Conservation (phyloP, 371 early-diverging fungal genomes). For the Mucor plumbeus region DNA sequence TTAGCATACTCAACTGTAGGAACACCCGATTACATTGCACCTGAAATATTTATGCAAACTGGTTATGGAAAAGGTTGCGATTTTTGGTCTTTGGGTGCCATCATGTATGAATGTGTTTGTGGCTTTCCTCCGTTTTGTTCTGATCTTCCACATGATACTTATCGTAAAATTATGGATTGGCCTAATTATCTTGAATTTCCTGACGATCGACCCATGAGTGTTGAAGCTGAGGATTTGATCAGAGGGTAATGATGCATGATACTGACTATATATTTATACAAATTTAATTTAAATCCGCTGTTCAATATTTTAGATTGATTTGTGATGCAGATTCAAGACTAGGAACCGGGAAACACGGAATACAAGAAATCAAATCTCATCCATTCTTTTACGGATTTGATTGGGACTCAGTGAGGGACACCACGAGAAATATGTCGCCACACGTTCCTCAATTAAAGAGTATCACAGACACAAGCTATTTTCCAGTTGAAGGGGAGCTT, state of each 20-base stretch:
- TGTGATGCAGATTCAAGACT: constrained; percentile 77
- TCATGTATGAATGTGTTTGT: constrained; percentile 96
- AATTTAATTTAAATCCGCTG: no score
- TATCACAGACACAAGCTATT: constrained; percentile 97
- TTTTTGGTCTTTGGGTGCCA: constrained; percentile 99
- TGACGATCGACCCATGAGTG: constrained; percentile 89
- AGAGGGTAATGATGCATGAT: constrained; percentile 22
- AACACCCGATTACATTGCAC: constrained; percentile 98
- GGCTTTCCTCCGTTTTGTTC: constrained; percentile 98
- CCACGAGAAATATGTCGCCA: constrained; percentile 71
- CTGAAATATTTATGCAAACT: constrained; percentile 91
- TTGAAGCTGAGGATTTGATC: constrained; percentile 93
- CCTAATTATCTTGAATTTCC: constrained; percentile 88
- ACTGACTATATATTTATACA: no score
- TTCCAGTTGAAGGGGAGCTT: constrained; percentile 90
- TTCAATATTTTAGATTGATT: constrained; percentile 62
- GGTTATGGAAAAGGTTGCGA: constrained; percentile 98
- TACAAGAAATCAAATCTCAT: constrained; percentile 90
- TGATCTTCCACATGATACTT: constrained; percentile 95
- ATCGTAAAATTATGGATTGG: constrained; percentile 97
- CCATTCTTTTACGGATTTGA: constrained; percentile 96
- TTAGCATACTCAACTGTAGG: constrained; percentile 95
- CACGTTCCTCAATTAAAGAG: constrained; percentile 92
- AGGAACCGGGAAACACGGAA: constrained; percentile 79
- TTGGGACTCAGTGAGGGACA: constrained; percentile 87